Base-by-base conservation (phyloP, 768 basidiomycete genomes). In the Cyclocybe aegerita region DNA sequence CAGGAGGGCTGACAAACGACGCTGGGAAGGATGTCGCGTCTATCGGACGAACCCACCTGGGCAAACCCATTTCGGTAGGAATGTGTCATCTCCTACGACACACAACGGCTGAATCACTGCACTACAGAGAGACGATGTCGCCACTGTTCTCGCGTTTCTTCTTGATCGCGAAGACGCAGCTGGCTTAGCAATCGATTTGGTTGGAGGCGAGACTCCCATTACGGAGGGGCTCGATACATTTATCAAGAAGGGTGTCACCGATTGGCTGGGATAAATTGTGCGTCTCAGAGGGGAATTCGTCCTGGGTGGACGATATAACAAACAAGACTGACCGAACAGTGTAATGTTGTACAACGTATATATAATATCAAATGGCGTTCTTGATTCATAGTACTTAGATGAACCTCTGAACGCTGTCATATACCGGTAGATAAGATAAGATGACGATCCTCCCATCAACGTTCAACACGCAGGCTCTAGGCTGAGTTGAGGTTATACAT, bases 41-140 rank as follows among this genome's bases (percentile, higher is more conserved):
- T 32, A 67, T 87, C 39, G 86, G 86, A 2, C 66, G 68, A 52
- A 82, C 82, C 0, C 79, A 79, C 55, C 39, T 85, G 14, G 68
- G 59, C 0, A 62, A 58, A n/a, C 60, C 64, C 0, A 75, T 85
- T 52, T 72, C 78, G 1, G 85, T 84, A 53, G 52, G 78, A 63
- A 4, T 1, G n/a, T 12, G 16, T 32, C 30, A 36, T 14, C 12
- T 39, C 29, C 15, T 16, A 34, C 32, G 35, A 41, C 39, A 39
- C 8, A 39, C 11, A 1, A 7, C 14, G 9, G 15, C 35, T 41
- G 15, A 39, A 1, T 17, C 33, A 3, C 17, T 15, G 14, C 1
- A 45, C 47, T 30, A 9, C 46, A 83, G 82, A 60, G 82, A 35
- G 82, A 84, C 48, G 81, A 86, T 49, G 84, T 88, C 1, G 84